Base-by-base conservation (phyloP, 2,329 filamentous ascomycete genomes). In the Nemania serpens region DNA sequence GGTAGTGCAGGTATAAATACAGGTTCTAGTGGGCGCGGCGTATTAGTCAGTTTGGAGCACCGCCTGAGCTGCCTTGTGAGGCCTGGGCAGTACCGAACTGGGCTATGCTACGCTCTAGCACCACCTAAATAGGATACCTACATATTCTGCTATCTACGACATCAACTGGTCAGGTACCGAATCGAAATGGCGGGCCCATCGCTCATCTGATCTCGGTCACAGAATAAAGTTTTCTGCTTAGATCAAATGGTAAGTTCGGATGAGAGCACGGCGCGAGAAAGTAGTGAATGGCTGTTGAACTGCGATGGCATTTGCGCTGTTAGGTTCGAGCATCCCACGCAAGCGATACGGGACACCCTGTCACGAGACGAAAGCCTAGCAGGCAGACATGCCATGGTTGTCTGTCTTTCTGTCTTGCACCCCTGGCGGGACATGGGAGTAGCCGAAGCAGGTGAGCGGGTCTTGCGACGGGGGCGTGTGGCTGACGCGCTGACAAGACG, bases 11-110 rank as follows among this genome's bases (percentile, higher is more conserved):
- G 49, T 66, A 62, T 64, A 62, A 63, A 60, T 61, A 64, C 41
- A 56, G 61, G 64, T 64, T 56, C 64, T 58, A 64, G 61, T 58
- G 58, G 51, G 48, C 58, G 55, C 58, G 55, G 61, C 55, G 41
- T 41, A 66, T 64, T 66, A 66, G 61, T 64, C 64, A 64, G 42
- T 49, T 45, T 50, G 43, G 61, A 61, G 61, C 46, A 51, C 55
- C 48, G 51, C 55, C 61, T 61, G 48, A 55, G 47, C 58, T 62
- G 64, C 61, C 64, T 63, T 53, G 59, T 50, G 36, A 63, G 63
- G 55, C 25, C 3, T 29, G 25, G 25, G 25, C 25, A 3, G 25
- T 29, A 29, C 25, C 25, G 25, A 29, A 59, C 45, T 61, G 57
- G 61, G 61, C 61, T 59, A 59, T 56, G 64, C 53, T 46, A 45